Evolutionary conservation across 2,329 filamentous ascomycete species (phyloP).

Genomic region (Drechslera avenae): DNA sequence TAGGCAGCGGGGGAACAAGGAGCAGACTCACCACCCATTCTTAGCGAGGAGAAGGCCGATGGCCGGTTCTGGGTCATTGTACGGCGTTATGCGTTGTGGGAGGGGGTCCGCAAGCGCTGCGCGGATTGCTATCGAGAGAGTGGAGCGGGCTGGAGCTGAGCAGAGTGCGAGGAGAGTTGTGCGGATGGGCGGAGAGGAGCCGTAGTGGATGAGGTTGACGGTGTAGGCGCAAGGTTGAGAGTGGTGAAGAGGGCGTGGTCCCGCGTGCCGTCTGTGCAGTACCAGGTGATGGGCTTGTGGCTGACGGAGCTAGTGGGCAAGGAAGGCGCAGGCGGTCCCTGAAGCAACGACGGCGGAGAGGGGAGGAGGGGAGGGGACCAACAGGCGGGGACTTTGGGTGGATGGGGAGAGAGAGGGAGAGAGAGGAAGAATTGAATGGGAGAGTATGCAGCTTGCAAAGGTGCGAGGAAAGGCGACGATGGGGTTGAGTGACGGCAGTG

Average conservation of each 20-base stretch:
- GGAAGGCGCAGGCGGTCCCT: constrained; percentile 26
- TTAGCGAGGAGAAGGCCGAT: constrained; percentile 83
- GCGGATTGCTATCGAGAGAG: constrained; percentile 50
- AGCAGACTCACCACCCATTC: constrained; percentile 90
- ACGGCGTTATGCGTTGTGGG: constrained; percentile 31
- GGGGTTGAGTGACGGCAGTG: constrained; percentile 31
- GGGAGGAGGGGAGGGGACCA: constrained; percentile 7
- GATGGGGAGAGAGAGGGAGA: no score
- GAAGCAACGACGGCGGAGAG: constrained; percentile 21
- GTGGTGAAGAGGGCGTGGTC: constrained; percentile 31
- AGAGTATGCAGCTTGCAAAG: constrained; percentile 19
- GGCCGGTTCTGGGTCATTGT: constrained; percentile 90
- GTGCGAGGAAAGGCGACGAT: constrained; percentile 30
- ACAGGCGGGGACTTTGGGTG: constrained; percentile 6
- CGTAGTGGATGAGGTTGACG: constrained; percentile 57
- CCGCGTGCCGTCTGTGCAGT: constrained; percentile 28
- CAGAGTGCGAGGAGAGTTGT: constrained; percentile 51
- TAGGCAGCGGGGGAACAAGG: not conserved
- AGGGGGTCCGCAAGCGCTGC: constrained; percentile 35
- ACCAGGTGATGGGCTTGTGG: constrained; percentile 29
- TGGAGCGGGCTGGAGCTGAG: constrained; percentile 52
- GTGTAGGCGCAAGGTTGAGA: constrained; percentile 26
- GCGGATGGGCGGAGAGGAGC: constrained; percentile 51
- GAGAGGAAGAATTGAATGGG: constrained; percentile 32
- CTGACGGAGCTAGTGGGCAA: constrained; percentile 22